Conservation (phyloP, 371 early-diverging fungal species). For the Mucor velutinosus region DNA sequence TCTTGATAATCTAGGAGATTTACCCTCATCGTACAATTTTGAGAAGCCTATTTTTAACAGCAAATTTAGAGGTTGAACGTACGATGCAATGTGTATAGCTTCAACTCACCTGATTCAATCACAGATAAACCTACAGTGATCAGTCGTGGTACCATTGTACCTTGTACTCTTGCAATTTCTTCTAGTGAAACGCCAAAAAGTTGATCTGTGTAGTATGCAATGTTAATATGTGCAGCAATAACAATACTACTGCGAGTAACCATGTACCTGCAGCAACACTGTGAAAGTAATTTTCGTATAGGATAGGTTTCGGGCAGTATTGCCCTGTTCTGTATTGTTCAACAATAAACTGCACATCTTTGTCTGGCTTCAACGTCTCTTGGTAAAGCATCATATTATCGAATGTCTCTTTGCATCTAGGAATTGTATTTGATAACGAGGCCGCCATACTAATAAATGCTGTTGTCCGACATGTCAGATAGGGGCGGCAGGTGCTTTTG, state of each 20-base stretch:
- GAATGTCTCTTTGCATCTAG: slow-evolving; percentile 54
- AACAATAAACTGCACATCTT: slow-evolving; percentile 69
- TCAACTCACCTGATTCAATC: slow-evolving; percentile 41
- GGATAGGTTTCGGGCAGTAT: slow-evolving; percentile 63
- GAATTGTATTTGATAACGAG: slow-evolving; percentile 61
- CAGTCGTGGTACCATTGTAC: slow-evolving; percentile 60
- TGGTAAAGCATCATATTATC: slow-evolving; percentile 69
- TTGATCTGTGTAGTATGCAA: slow-evolving; percentile 50
- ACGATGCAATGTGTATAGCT: not conserved
- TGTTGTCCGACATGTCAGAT: slow-evolving; percentile 17
- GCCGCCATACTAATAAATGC: slow-evolving; percentile 69
- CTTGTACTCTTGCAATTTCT: slow-evolving; percentile 59
- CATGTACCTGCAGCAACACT: slow-evolving; percentile 53
- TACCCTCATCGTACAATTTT: slow-evolving; percentile 39
- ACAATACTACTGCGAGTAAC: not conserved
- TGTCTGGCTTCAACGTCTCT: slow-evolving; percentile 66
- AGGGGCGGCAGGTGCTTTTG: not conserved
- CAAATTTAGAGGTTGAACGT: not conserved
- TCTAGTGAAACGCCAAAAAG: slow-evolving; percentile 76
- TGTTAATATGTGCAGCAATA: not conserved
- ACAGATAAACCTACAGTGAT: slow-evolving; percentile 53
- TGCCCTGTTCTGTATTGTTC: slow-evolving; percentile 72
- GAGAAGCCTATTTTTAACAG: slow-evolving; percentile 21
- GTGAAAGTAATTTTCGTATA: slow-evolving; percentile 62
- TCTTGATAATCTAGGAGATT: not conserved